Base-by-base conservation (phyloP, 768 basidiomycete species). In the Psilocybe cubensis region DNA sequence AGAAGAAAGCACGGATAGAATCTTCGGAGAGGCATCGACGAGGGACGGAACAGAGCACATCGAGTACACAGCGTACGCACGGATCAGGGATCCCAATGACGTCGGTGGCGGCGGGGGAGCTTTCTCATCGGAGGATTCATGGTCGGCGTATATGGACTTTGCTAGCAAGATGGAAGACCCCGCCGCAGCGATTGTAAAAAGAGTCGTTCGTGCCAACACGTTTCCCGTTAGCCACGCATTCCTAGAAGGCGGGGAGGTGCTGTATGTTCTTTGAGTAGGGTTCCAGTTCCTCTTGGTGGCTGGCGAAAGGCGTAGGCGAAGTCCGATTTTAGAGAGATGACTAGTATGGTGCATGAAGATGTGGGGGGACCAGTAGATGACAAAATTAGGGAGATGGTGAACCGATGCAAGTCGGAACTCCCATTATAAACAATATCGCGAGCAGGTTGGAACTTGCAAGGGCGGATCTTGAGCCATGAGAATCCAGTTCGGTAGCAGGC, bases 51-150 rank as follows among this genome's bases (percentile, higher is more conserved):
- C 74, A 4, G 92, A 92, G 66, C 88, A 90, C 70, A 92, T 79
- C 5, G 89, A 79, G 74, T 91, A 96, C 25, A 96, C 94, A 28
- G 88, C 68, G 65, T 95, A 96, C 1, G 92, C 75, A 35, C 94
- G 83, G 45, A 92, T 57, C 54, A 66, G 54, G 18, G 59, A 59
- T 12, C 59, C 57, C 9, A 66, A 46, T 23, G 60, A 57, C 3
- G 24, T 38, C 4, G 38, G 45, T 20, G 14, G 38, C 27, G 12
- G n/a, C 18, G n/a, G 23, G 12, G 23, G 41, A 25, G 18, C 14
- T 28, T 38, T 46, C 12, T 23, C 40, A 23, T 57, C 50, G n/a
- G 11, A 33, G 14, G 1, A 1, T 21, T 42, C 35, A 17, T 54
- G 57, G 29, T 63, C 62, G 3, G 60, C 60, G 27, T 61, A 49